phyloP scores from a whole-genome alignment of 768 basidiomycete species.

The Tulasnella sp. region DNA sequence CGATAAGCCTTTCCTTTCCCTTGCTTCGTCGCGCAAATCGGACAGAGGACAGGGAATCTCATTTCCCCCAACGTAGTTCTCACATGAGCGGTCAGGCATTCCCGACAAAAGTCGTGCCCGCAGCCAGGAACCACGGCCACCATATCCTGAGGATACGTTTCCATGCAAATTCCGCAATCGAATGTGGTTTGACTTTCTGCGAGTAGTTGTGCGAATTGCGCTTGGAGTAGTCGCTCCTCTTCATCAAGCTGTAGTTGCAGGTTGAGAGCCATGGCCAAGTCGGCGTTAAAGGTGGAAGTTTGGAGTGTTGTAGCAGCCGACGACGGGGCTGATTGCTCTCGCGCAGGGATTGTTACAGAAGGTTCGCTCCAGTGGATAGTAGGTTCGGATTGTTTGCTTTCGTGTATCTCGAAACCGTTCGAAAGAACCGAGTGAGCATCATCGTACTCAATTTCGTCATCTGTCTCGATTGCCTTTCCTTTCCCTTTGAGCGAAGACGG shows the following conservation, averaged over 20 bases:
- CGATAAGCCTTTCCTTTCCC: slow-evolving; percentile 3
- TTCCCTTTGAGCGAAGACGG: not conserved
- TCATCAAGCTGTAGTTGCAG: not conserved
- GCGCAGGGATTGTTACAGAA: too few relatives aligned
- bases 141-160: slow-evolving; percentile 33
- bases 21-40: slow-evolving; percentile 33
- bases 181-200: slow-evolving; percentile 23
- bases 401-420: not conserved
- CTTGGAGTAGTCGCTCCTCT: not conserved
- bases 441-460: not conserved
- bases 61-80: slow-evolving; percentile 38
- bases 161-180: slow-evolving; percentile 47
- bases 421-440: not conserved
- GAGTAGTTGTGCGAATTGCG: not conserved
- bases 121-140: slow-evolving; percentile 36
- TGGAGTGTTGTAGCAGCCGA: not conserved
- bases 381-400: not conserved
- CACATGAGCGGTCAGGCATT: slow-evolving; percentile 37
- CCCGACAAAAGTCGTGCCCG: slow-evolving; percentile 41
- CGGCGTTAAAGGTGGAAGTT: not conserved
- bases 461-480: not conserved
- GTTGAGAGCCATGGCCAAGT: not conserved
- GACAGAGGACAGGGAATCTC: slow-evolving; percentile 51
- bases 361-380: too few relatives aligned
- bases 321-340: too few relatives aligned